These are phyloP conservation scores for Begonia fuchsioides DNA, from an alignment of 306 rosid species.

Conservation along the genomic window DNA sequence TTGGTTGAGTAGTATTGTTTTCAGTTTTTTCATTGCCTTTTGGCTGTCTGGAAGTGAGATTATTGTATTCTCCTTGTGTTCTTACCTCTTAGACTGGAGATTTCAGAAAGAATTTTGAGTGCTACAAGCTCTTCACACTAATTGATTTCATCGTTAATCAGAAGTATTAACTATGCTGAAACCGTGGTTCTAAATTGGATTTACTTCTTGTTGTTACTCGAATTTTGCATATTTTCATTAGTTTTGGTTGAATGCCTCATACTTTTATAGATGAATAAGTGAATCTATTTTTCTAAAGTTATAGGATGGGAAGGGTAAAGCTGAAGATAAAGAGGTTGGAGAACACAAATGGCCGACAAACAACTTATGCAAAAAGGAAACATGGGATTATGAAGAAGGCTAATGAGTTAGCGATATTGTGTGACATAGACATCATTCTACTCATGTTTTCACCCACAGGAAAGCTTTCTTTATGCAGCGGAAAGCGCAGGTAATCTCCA, in stretches of 20 bases:
- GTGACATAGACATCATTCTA: constrained; percentile 80
- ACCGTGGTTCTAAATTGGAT: too few relatives aligned
- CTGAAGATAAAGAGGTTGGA: constrained; percentile 75
- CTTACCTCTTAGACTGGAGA: too few relatives aligned
- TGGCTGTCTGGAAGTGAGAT: too few relatives aligned
- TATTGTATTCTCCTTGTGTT: too few relatives aligned
- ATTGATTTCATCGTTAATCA: too few relatives aligned
- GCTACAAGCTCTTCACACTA: too few relatives aligned
- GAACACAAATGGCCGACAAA: constrained; percentile 64
- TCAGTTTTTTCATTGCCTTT: too few relatives aligned
- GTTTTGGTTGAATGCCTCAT: background rate
- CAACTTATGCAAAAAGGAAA: constrained; percentile 76
- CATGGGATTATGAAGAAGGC: constrained; percentile 80
- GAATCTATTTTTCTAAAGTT: constrained; percentile 3
- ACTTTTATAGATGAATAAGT: background rate
- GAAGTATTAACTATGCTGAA: too few relatives aligned
- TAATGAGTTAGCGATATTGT: constrained; percentile 60
- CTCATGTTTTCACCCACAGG: constrained; percentile 94
- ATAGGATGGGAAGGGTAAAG: constrained; percentile 91
- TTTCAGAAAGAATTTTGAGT: too few relatives aligned
- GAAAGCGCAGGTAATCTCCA: constrained; percentile 40
- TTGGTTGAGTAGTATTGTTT: too few relatives aligned
- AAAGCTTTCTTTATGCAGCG: constrained; percentile 65
- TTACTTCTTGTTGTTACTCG: too few relatives aligned
- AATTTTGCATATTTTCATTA: too few relatives aligned